A percentile compares a stretch with the other conserved stretches of the same genome.
phyloP scores from a whole-genome alignment of 225 moss, liverwort and hornwort genomes.

The Antitrichia curtipendula region DNA sequence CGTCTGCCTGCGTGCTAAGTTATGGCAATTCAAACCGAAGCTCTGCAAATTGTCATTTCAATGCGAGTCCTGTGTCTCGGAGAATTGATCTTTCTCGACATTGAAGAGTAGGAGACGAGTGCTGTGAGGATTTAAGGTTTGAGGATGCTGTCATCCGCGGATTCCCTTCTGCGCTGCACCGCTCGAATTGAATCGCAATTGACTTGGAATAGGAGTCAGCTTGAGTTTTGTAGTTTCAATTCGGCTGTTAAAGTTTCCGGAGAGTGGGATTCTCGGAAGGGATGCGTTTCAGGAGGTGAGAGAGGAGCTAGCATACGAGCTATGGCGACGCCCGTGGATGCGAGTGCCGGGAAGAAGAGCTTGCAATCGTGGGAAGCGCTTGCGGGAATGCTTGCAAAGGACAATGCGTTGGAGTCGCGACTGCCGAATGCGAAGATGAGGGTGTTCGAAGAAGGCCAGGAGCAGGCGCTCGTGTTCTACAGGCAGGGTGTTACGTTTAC shows the following conservation, averaged over 20 bases:
- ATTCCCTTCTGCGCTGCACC: neutral
- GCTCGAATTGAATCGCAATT: neutral
- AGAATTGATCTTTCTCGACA: neutral
- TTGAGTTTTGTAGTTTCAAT: neutral
- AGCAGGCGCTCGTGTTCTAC: conserved; percentile 56
- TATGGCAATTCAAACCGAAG: neutral
- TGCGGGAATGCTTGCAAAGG: conserved; percentile 1
- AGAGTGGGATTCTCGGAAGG: neutral
- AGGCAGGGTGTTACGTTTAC: neutral
- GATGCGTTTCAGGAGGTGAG: neutral
- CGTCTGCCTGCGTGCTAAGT: neutral
- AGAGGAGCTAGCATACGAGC: neutral
- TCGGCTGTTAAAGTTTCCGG: neutral
- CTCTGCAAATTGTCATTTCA: neutral
- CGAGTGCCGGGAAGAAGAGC: neutral
- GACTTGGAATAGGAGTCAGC: neutral
- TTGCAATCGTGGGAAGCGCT: conserved; percentile 61
- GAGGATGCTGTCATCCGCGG: conserved; percentile 15
- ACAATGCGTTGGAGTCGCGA: neutral
- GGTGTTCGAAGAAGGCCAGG: conserved; percentile 33
- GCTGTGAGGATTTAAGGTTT: neutral
- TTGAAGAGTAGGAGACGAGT: neutral
- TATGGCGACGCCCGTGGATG: conserved; percentile 10
- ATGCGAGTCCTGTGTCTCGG: neutral
- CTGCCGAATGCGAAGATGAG: conserved; percentile 39